A percentile compares a stretch with the other conserved stretches of the same genome.
Conservation (phyloP, 768 basidiomycete species). For the Russula dissimulans region DNA sequence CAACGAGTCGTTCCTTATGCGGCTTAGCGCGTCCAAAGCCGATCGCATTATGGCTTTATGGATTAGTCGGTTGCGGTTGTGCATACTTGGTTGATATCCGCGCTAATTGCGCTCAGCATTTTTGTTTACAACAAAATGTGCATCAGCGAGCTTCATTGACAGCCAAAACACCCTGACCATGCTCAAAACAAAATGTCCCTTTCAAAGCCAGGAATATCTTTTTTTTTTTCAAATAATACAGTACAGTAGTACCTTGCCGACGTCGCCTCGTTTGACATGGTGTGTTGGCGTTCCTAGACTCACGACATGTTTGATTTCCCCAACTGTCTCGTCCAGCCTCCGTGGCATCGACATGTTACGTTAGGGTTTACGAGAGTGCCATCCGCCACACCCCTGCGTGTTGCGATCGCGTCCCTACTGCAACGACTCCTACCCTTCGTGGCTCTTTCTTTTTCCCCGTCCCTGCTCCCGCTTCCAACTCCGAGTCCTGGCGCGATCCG, state of each 20-base stretch:
- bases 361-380: neutral
- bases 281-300: neutral
- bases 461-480: neutral
- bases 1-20: neutral
- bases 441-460: neutral
- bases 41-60: neutral
- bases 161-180: neutral
- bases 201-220: neutral
- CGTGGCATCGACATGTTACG: neutral
- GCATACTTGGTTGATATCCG: neutral
- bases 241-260: conserved; percentile 4
- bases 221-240: neutral
- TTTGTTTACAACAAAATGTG: neutral
- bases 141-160: neutral
- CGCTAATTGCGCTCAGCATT: neutral
- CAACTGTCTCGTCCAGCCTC: conserved; percentile 1
- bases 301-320: conserved; percentile 9
- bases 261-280: conserved; percentile 1
- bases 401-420: neutral
- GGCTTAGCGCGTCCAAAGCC: neutral
- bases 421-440: conserved; percentile 2
- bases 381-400: no score
- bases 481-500: neutral
- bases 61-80: neutral
- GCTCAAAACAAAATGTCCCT: neutral